Conservation (phyloP, 2,329 filamentous ascomycete species). For the Curvularia verruculosa region DNA sequence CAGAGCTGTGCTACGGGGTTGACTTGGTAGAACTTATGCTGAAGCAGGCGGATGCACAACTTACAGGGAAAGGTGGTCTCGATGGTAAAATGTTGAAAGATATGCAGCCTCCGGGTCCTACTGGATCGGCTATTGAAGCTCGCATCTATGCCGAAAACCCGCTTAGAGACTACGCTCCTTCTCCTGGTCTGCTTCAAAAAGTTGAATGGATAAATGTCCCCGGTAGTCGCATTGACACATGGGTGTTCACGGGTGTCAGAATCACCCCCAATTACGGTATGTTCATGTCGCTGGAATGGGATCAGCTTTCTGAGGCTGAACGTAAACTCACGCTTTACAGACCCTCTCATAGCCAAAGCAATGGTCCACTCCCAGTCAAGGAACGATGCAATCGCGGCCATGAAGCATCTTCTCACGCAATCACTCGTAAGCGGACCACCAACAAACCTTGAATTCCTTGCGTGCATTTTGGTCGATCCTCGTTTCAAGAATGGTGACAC, state of each 20-base stretch:
- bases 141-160: conserved; percentile 66
- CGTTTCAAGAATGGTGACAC: conserved; percentile 59
- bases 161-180: conserved; percentile 63
- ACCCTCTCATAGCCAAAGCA: conserved; percentile 64
- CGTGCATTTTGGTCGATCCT: conserved; percentile 55
- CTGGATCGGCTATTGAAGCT: conserved; percentile 60
- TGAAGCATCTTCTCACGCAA: conserved; percentile 52
- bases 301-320: neutral
- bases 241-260: conserved; percentile 63
- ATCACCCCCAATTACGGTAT: conserved; percentile 63
- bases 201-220: conserved; percentile 61
- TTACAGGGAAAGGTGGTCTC: conserved; percentile 55
- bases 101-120: conserved; percentile 53
- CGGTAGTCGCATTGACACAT: conserved; percentile 66
- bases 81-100: conserved; percentile 49
- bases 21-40: conserved; percentile 64
- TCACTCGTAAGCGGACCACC: conserved; percentile 61
- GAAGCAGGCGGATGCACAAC: conserved; percentile 59
- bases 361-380: conserved; percentile 59
- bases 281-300: neutral
- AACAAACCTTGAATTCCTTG: conserved; percentile 64
- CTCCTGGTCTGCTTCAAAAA: conserved; percentile 63
- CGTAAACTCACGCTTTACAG: neutral
- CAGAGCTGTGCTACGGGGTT: conserved; percentile 61
- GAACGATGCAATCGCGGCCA: conserved; percentile 52